These are phyloP conservation scores for Sisymbrium altissimum DNA, from an alignment of 345 rosid species.

Conservation along the genomic window DNA sequence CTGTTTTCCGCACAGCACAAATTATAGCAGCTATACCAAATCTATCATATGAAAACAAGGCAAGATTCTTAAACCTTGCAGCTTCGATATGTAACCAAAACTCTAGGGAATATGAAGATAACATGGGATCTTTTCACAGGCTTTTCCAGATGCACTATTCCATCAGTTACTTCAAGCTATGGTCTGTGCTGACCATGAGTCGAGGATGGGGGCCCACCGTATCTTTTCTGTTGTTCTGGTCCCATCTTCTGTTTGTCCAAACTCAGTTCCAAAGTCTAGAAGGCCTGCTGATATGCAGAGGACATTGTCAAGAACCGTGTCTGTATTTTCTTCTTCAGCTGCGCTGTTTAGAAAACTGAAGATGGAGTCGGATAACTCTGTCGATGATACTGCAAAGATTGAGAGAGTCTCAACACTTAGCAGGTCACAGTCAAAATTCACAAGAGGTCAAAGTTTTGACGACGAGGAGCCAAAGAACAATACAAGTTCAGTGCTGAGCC, in stretches of 20 bases:
- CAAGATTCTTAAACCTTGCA: constrained; percentile 21
- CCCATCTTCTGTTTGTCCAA: constrained; percentile 64
- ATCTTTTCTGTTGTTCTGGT: constrained; percentile 69
- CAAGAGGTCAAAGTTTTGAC: constrained; percentile 28
- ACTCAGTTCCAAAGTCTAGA: constrained; percentile 35
- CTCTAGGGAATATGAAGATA: constrained; percentile 11
- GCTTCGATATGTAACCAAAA: background rate
- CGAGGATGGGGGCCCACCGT: constrained; percentile 66
- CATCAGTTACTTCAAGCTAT: constrained; percentile 65
- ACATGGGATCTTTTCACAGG: constrained; percentile 36
- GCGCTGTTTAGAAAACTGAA: constrained; percentile 59
- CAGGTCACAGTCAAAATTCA: constrained; percentile 41
- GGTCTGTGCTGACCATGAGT: constrained; percentile 62
- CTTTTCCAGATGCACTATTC: constrained; percentile 69
- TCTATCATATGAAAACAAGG: constrained; percentile 67
- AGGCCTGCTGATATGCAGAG: constrained; percentile 48
- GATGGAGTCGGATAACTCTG: constrained; percentile 36
- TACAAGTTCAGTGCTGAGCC: constrained; percentile 42
- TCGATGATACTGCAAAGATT: constrained; percentile 32
- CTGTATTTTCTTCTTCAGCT: constrained; percentile 77
- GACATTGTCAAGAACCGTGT: constrained; percentile 62
- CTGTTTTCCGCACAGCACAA: constrained; percentile 66
- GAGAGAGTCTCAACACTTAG: constrained; percentile 42
- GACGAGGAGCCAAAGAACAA: constrained; percentile 30
- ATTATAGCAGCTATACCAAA: constrained; percentile 65